Percentiles rank a stretch among this genome's conserved stretches.
Evolutionary conservation across 1,139 yeast genomes (phyloP).

Genomic region (Blastobotrys indianensis): DNA sequence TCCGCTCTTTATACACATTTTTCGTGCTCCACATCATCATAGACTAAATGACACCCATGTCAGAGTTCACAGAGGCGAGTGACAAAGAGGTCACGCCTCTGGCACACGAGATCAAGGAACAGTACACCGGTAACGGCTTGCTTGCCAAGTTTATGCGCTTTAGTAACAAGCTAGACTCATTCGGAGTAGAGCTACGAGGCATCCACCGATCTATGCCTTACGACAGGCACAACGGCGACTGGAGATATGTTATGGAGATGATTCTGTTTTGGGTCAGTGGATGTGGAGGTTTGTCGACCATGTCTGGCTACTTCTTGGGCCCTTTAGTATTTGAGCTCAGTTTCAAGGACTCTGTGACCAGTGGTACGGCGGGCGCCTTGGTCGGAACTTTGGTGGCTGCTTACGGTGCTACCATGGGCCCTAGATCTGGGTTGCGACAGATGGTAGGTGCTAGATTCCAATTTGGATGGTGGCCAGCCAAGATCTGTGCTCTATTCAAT

Average conservation of each 20-base stretch:
- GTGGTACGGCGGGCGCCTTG: conserved; percentile 57
- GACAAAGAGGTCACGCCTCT: not conserved
- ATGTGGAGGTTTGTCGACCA: conserved; percentile 76
- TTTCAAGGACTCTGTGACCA: conserved; percentile 52
- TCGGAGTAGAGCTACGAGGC: conserved; percentile 74
- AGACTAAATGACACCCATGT: not conserved
- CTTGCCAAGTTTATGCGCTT: conserved; percentile 26
- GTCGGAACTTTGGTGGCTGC: conserved; percentile 74
- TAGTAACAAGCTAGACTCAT: conserved; percentile 39
- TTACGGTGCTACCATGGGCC: conserved; percentile 79
- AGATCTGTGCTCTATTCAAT: conserved; percentile 61
- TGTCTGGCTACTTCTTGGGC: conserved; percentile 74
- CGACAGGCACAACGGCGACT: conserved; percentile 48
- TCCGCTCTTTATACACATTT: not conserved
- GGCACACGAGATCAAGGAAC: conserved; percentile 1
- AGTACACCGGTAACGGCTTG: conserved; percentile 10
- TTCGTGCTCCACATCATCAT: not conserved
- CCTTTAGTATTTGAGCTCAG: conserved; percentile 65
- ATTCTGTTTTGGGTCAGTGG: conserved; percentile 80
- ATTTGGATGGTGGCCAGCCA: conserved; percentile 81
- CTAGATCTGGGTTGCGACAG: conserved; percentile 79
- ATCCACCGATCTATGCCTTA: conserved; percentile 70
- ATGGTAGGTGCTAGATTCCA: conserved; percentile 76
- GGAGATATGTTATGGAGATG: conserved; percentile 51
- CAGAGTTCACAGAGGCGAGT: not conserved